Conservation (phyloP, 768 basidiomycete species). For the Lentinus brumalis region DNA sequence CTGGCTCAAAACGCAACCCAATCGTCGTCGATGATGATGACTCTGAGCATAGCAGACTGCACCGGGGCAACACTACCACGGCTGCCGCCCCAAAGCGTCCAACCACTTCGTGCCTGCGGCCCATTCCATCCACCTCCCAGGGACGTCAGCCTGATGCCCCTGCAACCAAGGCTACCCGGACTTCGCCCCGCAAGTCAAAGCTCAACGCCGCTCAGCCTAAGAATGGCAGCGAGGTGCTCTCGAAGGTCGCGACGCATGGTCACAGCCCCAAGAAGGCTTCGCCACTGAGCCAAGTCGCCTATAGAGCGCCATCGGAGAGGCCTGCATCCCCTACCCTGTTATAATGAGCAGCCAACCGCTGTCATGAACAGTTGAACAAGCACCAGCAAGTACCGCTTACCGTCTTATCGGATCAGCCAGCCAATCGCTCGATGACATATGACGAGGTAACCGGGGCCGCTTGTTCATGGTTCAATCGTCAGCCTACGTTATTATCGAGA, state of each 20-base stretch:
- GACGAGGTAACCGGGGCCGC: too few relatives aligned
- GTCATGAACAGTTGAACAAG: too few relatives aligned
- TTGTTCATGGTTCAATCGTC: too few relatives aligned
- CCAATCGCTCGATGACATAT: too few relatives aligned
- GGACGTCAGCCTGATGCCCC: background rate
- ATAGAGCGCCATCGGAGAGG: background rate
- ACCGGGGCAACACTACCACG: background rate
- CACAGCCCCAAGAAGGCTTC: conserved; percentile 10
- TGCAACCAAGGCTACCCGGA: background rate
- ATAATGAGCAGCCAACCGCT: too few relatives aligned
- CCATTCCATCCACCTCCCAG: background rate
- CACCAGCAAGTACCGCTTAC: too few relatives aligned
- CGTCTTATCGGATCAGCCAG: too few relatives aligned
- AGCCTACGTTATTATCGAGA: too few relatives aligned
- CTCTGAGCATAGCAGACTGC: background rate
- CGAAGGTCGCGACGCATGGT: conserved; percentile 8
- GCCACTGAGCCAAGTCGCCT: conserved; percentile 7
- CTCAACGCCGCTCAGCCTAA: background rate
- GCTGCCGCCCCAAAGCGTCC: too few relatives aligned
- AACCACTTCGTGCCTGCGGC: too few relatives aligned
- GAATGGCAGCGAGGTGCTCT: background rate
- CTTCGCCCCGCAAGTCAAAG: background rate
- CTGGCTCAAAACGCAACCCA: conserved; percentile 2
- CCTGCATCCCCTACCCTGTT: background rate
- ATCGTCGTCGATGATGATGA: conserved; percentile 12